Conservation (phyloP, 164 flowering plant genomes). For the Dillenia turbinata region DNA sequence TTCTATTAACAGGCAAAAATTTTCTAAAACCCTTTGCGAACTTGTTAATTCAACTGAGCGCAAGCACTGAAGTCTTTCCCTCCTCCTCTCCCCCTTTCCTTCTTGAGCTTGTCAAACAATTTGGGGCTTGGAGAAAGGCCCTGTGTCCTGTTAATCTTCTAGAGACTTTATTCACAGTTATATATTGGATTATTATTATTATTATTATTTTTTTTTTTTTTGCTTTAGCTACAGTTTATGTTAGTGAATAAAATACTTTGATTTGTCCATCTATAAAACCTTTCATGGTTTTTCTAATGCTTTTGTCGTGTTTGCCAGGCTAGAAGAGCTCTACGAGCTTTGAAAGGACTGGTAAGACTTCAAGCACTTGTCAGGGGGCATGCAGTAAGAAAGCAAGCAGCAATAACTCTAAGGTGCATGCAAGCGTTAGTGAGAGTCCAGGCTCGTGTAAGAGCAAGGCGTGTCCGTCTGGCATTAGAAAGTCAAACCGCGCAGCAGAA, state of each 20-base stretch:
- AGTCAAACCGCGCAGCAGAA: conserved; percentile 65
- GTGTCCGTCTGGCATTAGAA: conserved; percentile 92
- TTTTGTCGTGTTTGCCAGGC: conserved; percentile 47
- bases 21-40: too few species aligned
- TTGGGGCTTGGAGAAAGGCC: too few species aligned
- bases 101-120: too few species aligned
- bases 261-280: too few species aligned
- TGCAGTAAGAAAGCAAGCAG: conserved; percentile 99
- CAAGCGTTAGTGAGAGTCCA: conserved; percentile 99
- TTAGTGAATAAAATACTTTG: neutral
- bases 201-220: neutral
- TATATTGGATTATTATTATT: neutral
- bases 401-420: conserved; percentile 95
- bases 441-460: conserved; percentile 97
- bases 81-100: too few species aligned
- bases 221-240: neutral
- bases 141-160: neutral
- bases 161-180: neutral
- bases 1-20: too few species aligned
- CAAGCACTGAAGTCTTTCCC: too few species aligned
- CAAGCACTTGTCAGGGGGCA: conserved; percentile 99
- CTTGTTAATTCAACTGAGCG: too few species aligned
- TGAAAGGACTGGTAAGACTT: conserved; percentile 94
- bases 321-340: conserved; percentile 88
- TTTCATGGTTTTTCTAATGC: neutral